Evolutionary conservation across 495 filamentous ascomycete genomes (phyloP), one percentile per base, ranked within the genome.

Genomic region (Jackrogersella multiformis): DNA sequence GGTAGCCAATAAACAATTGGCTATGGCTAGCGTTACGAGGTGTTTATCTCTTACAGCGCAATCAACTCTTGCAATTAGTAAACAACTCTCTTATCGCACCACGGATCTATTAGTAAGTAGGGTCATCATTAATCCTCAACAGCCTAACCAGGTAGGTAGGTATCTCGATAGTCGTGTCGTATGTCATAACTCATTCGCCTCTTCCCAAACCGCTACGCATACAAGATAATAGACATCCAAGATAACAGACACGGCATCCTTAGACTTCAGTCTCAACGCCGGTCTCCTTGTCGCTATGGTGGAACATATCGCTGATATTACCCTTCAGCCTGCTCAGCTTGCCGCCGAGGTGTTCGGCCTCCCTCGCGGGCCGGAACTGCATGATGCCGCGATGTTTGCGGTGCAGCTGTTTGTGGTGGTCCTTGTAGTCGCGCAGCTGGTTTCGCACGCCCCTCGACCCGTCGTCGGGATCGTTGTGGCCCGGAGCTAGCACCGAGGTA

Each of bases 311-410:
- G 52, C 76, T 81, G 41, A 90, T 63, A 64, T 81, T 87, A 51
- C 80, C 79, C 55, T 85, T 80, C 0, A 83, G 80, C 56, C 85
- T 74, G 58, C 80, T 84, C 3, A 82, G 73, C 72, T 89, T 82
- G 42, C 85, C 84, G 44, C 83, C 84, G 21, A 87, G 80, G 67
- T 89, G 89, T 66, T 85, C 83, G 58, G 83, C 75, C 68, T 85
- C 83, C 67, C 88, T 68, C 55, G 85, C 85, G 20, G 86, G 84
- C 72, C 85, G 86, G 86, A 88, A 91, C 73, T 90, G 88, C 88
- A 90, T 90, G 54, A 89, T 62, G 1, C 88, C 88, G 21, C 86
- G 74, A 66, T 90, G 87, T 69, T 85, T 87, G 46, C 88, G 75
- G 70, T 88, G 85, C 63, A 89, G 80, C 44, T 84, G 77, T 66